These are phyloP conservation scores for Hypocrella siamensis DNA, from an alignment of 2,329 filamentous ascomycete species.

Conservation along the genomic window DNA sequence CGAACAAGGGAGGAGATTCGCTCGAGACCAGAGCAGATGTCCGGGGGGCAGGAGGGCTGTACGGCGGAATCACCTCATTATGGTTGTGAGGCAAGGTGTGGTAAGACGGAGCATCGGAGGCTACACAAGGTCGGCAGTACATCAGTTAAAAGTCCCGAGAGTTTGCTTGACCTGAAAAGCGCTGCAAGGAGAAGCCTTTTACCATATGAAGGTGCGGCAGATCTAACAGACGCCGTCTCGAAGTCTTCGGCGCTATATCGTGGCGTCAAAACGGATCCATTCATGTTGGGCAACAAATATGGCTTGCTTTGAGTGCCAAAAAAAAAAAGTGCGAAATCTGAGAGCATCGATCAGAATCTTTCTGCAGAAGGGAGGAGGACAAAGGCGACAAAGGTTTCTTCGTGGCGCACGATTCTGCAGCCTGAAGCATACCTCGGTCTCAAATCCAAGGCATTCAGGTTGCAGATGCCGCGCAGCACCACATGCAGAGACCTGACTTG, in stretches of 20 bases:
- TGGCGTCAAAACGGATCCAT: slow-evolving; percentile 13
- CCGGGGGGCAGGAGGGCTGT: slow-evolving; percentile 21
- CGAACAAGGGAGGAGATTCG: slow-evolving; percentile 2
- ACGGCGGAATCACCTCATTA: slow-evolving; percentile 31
- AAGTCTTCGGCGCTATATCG: slow-evolving; percentile 37
- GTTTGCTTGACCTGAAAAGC: too few relatives aligned
- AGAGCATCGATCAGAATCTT: too few relatives aligned
- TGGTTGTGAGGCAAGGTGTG: slow-evolving; percentile 35
- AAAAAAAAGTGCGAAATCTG: too few relatives aligned
- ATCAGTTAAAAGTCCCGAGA: not conserved
- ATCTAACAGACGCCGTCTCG: slow-evolving; percentile 51
- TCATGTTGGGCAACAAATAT: slow-evolving; percentile 16
- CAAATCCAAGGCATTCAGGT: too few relatives aligned
- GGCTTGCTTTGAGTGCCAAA: too few relatives aligned
- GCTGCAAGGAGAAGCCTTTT: slow-evolving; percentile 14
- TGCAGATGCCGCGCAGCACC: too few relatives aligned
- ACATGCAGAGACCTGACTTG: too few relatives aligned
- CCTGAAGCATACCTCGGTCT: too few relatives aligned
- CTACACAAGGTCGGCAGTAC: slow-evolving; percentile 14
- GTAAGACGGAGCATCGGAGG: slow-evolving; percentile 50
- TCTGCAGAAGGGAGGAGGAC: too few relatives aligned
- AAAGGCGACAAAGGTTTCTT: too few relatives aligned
- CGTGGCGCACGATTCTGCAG: too few relatives aligned
- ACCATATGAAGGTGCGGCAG: slow-evolving; percentile 54
- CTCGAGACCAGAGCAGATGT: slow-evolving; percentile 2